Conservation (phyloP, 2,329 filamentous ascomycete species). For the Trichoderma sp. region DNA sequence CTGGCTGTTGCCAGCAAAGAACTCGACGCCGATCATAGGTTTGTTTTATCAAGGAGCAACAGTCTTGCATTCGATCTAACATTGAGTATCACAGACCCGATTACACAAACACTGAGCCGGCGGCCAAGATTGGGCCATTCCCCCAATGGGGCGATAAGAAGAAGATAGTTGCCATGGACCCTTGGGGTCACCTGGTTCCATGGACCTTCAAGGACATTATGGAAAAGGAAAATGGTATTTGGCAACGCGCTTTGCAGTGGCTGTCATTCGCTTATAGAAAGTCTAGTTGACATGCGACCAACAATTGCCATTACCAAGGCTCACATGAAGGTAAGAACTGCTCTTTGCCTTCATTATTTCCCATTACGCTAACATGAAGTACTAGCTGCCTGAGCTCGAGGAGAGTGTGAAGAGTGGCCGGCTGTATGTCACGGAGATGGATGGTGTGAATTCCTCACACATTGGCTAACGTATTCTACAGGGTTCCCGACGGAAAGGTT, state of each 20-base stretch:
- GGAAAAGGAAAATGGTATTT: slow-evolving; percentile 64
- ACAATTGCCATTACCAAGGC: slow-evolving; percentile 90
- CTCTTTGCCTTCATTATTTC: not conserved
- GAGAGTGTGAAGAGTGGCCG: slow-evolving; percentile 79
- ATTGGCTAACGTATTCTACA: slow-evolving; percentile 27
- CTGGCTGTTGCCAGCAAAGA: slow-evolving; percentile 90
- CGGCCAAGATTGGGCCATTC: slow-evolving; percentile 84
- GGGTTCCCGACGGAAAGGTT: slow-evolving; percentile 77
- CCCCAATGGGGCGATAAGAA: slow-evolving; percentile 83
- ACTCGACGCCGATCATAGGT: slow-evolving; percentile 75
- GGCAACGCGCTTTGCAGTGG: not conserved
- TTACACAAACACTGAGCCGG: slow-evolving; percentile 78
- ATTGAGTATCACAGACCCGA: slow-evolving; percentile 44
- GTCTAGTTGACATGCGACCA: slow-evolving; percentile 74
- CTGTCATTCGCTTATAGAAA: slow-evolving; percentile 10
- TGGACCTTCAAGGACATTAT: slow-evolving; percentile 80
- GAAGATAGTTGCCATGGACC: slow-evolving; percentile 98
- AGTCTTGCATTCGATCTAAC: not conserved
- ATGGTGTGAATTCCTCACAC: not conserved
- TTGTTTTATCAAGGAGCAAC: slow-evolving; percentile 10
- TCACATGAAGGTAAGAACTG: slow-evolving; percentile 70
- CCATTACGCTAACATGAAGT: not conserved
- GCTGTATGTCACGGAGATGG: slow-evolving; percentile 46
- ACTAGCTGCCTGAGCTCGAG: slow-evolving; percentile 79
- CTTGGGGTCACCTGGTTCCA: slow-evolving; percentile 80